Evolutionary conservation across 169 alveolate species (phyloP), one percentile per base, ranked within the genome.

Genomic region (Eimeria praecox): DNA sequence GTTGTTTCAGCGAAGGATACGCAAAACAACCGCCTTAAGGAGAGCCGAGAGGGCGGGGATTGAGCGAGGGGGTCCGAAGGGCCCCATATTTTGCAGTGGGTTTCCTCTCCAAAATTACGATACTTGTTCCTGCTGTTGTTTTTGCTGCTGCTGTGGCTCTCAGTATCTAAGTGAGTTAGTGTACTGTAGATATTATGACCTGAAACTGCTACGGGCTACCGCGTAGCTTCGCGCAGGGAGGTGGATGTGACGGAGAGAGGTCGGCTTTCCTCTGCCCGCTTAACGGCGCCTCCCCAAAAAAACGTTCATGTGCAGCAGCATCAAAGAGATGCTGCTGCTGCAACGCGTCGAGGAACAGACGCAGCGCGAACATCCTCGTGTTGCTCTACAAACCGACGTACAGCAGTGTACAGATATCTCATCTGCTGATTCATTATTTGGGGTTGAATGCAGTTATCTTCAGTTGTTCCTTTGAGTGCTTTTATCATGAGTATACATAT

Each of bases 321-420:
- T 44, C 91, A 44, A 38, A 52, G 54, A 27, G 38, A 33, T 52
- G 77, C 91, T 83, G 91, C 77, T 83, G 49, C 69, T 44, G 69
- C 66, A 18, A 75, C 44, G 27, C 42, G 93, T 62, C 93, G 93
- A 62, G 59, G 93, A 86, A 86, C 93, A 62, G 93, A 86, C 69
- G 93, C 93, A 62, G 49, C 93, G 82, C 93, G 82, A 86, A 86
- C 44, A 35, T 35, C 80, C 93, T 86, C 82, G 93, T 49, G 78
- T 86, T 62, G 93, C 93, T 86, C 93, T 86, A 86, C 93, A 62
- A 38, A 9, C 64, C 93, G 93, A 62, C 93, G 64, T n/a, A 86
- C 93, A 86, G n/a, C 8, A n/a, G n/a, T n/a, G n/a, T n/a, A n/a
- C n/a, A n/a, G n/a, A n/a, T n/a, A n/a, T n/a, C n/a, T n/a, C n/a